Evolutionary conservation across 1,284 basidiomycete genomes (phyloP).

Genomic region (Fomitopsis schrenkii): DNA sequence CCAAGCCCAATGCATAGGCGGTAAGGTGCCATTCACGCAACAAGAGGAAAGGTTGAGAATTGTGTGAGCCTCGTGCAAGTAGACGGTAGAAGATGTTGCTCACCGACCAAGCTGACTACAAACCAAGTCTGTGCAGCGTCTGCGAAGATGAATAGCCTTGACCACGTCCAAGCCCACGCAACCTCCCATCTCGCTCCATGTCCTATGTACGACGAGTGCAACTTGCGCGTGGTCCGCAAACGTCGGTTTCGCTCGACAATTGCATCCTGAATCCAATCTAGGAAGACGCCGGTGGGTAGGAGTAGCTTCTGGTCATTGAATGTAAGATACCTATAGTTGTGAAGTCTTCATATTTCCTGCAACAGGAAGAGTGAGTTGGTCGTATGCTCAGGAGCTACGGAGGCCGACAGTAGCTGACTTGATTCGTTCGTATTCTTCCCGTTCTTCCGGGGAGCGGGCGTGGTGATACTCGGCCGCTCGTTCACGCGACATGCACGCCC

Average conservation of each 20-base stretch:
- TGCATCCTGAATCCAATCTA: constrained; percentile 95
- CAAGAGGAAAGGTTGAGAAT: too few species aligned
- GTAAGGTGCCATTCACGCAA: too few species aligned
- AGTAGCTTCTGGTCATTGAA: constrained; percentile 6
- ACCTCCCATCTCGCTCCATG: constrained; percentile 49
- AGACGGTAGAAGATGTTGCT: constrained; percentile 27
- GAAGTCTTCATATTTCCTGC: constrained; percentile 81
- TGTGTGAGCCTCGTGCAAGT: too few species aligned
- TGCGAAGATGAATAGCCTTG: constrained; percentile 47
- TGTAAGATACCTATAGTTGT: constrained; percentile 58
- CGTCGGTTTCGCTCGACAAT: constrained; percentile 81
- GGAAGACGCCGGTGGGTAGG: constrained; percentile 13
- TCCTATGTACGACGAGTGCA: constrained; percentile 46
- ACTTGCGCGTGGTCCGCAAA: constrained; percentile 50
- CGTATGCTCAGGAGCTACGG: neutral
- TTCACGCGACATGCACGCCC: constrained; percentile 17
- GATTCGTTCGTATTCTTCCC: constrained; percentile 26
- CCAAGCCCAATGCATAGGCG: too few species aligned
- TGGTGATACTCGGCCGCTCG: constrained; percentile 8
- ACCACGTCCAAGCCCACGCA: constrained; percentile 59
- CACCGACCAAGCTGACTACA: constrained; percentile 82
- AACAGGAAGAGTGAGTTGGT: neutral
- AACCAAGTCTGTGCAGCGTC: constrained; percentile 64
- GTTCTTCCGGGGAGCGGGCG: constrained; percentile 14
- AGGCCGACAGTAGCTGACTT: constrained; percentile 19